Conservation (phyloP, 2,329 filamentous ascomycete species). For the Periconia sp. region DNA sequence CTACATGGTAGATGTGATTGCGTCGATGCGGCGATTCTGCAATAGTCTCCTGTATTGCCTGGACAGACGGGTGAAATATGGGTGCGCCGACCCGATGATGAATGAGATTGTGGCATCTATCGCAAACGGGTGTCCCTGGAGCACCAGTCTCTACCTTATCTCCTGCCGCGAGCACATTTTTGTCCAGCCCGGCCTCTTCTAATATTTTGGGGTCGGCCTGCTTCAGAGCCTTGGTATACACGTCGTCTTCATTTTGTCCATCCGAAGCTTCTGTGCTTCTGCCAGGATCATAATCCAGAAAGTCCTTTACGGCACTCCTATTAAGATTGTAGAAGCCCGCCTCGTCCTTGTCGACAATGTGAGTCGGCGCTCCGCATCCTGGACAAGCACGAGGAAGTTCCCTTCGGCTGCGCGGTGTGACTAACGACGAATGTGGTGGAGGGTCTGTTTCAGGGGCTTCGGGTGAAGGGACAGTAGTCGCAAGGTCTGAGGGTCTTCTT, state of each 20-base stretch:
- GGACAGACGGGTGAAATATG: constrained; percentile 80
- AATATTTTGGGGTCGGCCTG: constrained; percentile 34
- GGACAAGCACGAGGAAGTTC: constrained; percentile 62
- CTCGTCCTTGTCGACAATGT: constrained; percentile 60
- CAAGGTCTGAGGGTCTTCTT: constrained; percentile 22
- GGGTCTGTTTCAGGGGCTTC: constrained; percentile 7
- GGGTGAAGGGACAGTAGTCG: constrained; percentile 11
- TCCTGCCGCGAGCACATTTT: constrained; percentile 19
- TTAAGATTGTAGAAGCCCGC: constrained; percentile 64
- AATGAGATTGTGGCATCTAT: constrained; percentile 82
- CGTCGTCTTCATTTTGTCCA: constrained; percentile 40
- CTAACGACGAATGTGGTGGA: not conserved
- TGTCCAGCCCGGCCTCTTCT: constrained; percentile 36
- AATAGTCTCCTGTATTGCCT: constrained; percentile 82
- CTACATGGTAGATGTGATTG: constrained; percentile 93
- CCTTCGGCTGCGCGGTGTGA: constrained; percentile 10
- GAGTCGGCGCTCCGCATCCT: constrained; percentile 67
- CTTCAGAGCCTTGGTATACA: constrained; percentile 44
- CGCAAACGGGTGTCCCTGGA: constrained; percentile 69
- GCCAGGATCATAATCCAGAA: constrained; percentile 35
- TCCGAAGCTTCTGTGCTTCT: constrained; percentile 23
- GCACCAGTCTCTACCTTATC: constrained; percentile 15
- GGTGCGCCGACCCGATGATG: constrained; percentile 75
- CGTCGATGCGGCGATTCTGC: constrained; percentile 85
- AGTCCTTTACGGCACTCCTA: constrained; percentile 55